Evolutionary conservation across 805 yeast genomes (phyloP), one percentile per base, ranked within the genome.

Genomic region (Hanseniaspora occidentalis): DNA sequence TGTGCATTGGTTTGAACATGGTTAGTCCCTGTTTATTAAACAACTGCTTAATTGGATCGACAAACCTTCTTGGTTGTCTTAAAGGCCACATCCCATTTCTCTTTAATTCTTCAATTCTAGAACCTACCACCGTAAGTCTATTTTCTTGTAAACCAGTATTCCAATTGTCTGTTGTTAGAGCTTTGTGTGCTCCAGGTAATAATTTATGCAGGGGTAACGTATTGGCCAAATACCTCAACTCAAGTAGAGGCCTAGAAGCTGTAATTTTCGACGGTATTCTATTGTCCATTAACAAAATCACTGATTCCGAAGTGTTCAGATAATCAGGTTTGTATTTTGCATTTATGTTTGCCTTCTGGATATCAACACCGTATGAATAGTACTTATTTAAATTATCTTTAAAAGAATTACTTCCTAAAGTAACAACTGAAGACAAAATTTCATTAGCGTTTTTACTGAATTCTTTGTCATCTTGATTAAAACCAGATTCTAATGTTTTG

Each of bases 71-170:
- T 0, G 94, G 95, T 56, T 92, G 98, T 40, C 94, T 69, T 40
- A 92, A 64, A 18, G 95, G 79, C 97, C 98, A 92, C 50, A 83
- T 77, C 2, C 84, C 82, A 43, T 80, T 79, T 36, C 94, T 67
- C 56, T 85, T 84, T 46, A 92, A 67, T 56, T 89, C 97, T 53
- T 89, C 97, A 36, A 92, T 88, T 45, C 97, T 69, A 2, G 94
- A 81, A 50, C 85, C 82, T 16, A 85, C 76, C 9, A 86, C 96
- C 0, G 94, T 84, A 2, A 89, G 77, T 54, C 88, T 82, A 3
- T 96, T 95, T 54, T 92, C 98, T 11, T 84, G 72, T 25, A 88
- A 64, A 0, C 95, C 84, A 50, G 81, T 73, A 53, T 85, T 94
- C 60, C 75, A 92, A 42, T 83, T 75, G 39, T 84, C 89, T 0